A percentile compares a stretch with the other conserved stretches of the same genome.
Evolutionary conservation across 768 basidiomycete species (phyloP).

Genomic region (Termitomyces sp.): DNA sequence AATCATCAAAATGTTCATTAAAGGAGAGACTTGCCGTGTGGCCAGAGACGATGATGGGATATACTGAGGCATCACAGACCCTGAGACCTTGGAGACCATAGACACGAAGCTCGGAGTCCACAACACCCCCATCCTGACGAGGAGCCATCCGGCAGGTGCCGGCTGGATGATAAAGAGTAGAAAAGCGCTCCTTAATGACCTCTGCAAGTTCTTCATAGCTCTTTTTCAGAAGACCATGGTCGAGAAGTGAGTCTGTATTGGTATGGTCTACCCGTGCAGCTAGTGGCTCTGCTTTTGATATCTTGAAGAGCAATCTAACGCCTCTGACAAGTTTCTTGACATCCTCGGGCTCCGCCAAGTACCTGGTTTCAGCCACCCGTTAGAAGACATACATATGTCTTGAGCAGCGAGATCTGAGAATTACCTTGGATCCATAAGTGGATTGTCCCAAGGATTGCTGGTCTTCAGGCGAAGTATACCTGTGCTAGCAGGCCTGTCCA

Average conservation of each 20-base stretch:
- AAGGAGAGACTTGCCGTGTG: slow-evolving; percentile 34
- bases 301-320: slow-evolving; percentile 32
- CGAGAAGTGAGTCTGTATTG: slow-evolving; percentile 31
- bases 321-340: slow-evolving; percentile 40
- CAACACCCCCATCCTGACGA: slow-evolving; percentile 34
- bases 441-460: slow-evolving; percentile 38
- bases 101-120: slow-evolving; percentile 33
- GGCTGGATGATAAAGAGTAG: slow-evolving; percentile 48
- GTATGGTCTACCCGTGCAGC: slow-evolving; percentile 32
- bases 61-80: slow-evolving; percentile 47
- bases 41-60: slow-evolving; percentile 43
- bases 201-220: slow-evolving; percentile 39
- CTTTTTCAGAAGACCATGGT: slow-evolving; percentile 34
- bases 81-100: slow-evolving; percentile 39
- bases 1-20: not conserved
- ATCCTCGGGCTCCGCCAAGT: slow-evolving; percentile 39
- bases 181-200: slow-evolving; percentile 36
- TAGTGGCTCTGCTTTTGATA: slow-evolving; percentile 38
- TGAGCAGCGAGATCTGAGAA: not conserved
- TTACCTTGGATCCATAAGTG: slow-evolving; percentile 43
- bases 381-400: not conserved
- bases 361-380: slow-evolving; percentile 22
- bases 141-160: slow-evolving; percentile 47
- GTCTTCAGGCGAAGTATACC: slow-evolving; percentile 38
- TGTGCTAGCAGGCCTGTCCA: slow-evolving; percentile 38